Percentiles rank a stretch among this genome's conserved stretches.
Evolutionary conservation across 768 basidiomycete genomes (phyloP).

Genomic region (Calocybe gangraenosa): DNA sequence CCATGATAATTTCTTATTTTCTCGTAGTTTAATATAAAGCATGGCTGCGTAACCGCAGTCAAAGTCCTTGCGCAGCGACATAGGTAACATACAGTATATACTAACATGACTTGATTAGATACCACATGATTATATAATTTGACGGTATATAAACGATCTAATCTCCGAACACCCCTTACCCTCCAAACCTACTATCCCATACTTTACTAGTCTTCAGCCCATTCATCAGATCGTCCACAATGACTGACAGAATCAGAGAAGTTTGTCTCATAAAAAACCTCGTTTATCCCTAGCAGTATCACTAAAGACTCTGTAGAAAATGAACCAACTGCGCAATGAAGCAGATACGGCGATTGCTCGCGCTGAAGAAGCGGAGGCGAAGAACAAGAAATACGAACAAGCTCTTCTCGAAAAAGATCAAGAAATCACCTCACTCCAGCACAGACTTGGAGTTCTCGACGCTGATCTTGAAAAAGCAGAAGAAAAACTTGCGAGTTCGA

Average conservation of each 20-base stretch:
- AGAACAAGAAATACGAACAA: slow-evolving; percentile 78
- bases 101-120: too few relatives aligned
- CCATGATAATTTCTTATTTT: too few relatives aligned
- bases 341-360: slow-evolving; percentile 78
- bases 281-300: neutral
- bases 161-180: slow-evolving; percentile 29
- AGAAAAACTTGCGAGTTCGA: slow-evolving; percentile 56
- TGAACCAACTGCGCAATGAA: slow-evolving; percentile 74
- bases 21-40: too few relatives aligned
- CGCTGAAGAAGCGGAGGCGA: slow-evolving; percentile 83
- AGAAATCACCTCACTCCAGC: slow-evolving; percentile 73
- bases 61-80: too few relatives aligned
- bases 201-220: slow-evolving; percentile 10
- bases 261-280: slow-evolving; percentile 21
- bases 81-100: too few relatives aligned
- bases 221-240: slow-evolving; percentile 21
- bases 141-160: slow-evolving; percentile 22
- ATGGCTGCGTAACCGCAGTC: too few relatives aligned
- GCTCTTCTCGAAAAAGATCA: slow-evolving; percentile 78
- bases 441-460: slow-evolving; percentile 65
- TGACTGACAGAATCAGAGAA: slow-evolving; percentile 52
- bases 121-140: slow-evolving; percentile 17
- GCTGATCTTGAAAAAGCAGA: slow-evolving; percentile 70
- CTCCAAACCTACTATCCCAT: slow-evolving; percentile 15
- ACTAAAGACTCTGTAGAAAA: slow-evolving; percentile 45